Percentiles rank a stretch among this genome's conserved stretches.
These are phyloP conservation scores for Leccinum imitatum DNA, from an alignment of 768 basidiomycete species.

Conservation along the genomic window DNA sequence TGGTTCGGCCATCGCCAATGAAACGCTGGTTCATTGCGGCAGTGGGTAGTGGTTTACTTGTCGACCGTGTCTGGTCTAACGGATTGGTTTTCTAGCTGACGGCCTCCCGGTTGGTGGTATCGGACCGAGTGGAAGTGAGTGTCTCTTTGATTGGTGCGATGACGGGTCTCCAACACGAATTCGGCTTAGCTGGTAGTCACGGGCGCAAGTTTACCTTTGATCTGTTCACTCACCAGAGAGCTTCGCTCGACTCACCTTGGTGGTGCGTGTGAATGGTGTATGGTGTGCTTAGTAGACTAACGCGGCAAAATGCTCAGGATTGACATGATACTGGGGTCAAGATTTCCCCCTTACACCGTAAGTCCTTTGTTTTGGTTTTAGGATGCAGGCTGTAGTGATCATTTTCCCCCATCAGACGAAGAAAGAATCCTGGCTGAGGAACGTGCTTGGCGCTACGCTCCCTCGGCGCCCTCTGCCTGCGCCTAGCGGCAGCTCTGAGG, in stretches of 20 bases:
- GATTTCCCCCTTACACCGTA: conserved; percentile 32
- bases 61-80: background rate
- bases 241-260: conserved; percentile 46
- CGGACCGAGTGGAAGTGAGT: conserved; percentile 70
- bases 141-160: background rate
- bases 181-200: conserved; percentile 57
- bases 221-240: conserved; percentile 72
- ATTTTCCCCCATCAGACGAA: conserved; percentile 13
- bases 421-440: conserved; percentile 26
- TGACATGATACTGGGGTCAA: conserved; percentile 26
- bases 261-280: conserved; percentile 22
- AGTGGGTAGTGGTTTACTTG: conserved; percentile 36
- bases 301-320: conserved; percentile 13
- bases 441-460: conserved; percentile 12
- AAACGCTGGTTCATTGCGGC: conserved; percentile 59
- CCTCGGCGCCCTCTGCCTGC: conserved; percentile 23
- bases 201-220: conserved; percentile 77
- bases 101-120: conserved; percentile 75
- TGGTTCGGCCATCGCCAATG: conserved; percentile 73
- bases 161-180: background rate
- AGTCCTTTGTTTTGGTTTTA: background rate
- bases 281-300: conserved; percentile 1
- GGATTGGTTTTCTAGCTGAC: conserved; percentile 37
- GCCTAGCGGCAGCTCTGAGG: conserved; percentile 11
- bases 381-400: background rate